Conservation (phyloP, 2,329 filamentous ascomycete genomes). For the Scorias spongiosa region DNA sequence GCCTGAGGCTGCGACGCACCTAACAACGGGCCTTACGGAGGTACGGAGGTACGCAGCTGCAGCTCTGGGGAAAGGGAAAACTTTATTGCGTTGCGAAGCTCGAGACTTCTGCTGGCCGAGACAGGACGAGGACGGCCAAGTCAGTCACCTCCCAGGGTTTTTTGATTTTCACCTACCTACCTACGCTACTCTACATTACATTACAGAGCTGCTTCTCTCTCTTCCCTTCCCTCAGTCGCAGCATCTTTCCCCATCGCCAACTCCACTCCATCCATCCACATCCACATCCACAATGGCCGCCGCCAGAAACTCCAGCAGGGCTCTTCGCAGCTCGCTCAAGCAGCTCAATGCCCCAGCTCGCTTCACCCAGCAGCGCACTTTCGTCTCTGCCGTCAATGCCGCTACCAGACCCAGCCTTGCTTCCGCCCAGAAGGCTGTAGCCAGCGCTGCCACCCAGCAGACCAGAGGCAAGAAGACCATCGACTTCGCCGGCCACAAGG, state of each 20-base stretch:
- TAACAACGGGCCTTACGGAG: too few species aligned
- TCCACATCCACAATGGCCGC: constrained; percentile 49
- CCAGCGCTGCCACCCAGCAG: constrained; percentile 35
- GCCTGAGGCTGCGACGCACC: too few species aligned
- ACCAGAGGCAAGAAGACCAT: constrained; percentile 91
- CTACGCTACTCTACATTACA: too few species aligned
- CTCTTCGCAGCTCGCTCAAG: constrained; percentile 42
- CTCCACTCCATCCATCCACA: constrained; percentile 2
- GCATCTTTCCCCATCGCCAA: neutral
- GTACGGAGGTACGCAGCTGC: too few species aligned
- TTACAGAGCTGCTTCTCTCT: too few species aligned
- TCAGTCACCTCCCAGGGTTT: too few species aligned
- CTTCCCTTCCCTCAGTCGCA: too few species aligned
- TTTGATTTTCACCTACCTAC: too few species aligned
- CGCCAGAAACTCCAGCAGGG: constrained; percentile 54
- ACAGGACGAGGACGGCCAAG: too few species aligned
- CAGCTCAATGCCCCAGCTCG: constrained; percentile 35
- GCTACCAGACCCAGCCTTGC: constrained; percentile 29
- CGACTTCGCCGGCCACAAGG: constrained; percentile 91
- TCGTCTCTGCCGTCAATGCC: constrained; percentile 41
- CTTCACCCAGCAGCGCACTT: constrained; percentile 38
- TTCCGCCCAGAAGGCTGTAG: constrained; percentile 31
- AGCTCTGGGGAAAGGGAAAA: too few species aligned
- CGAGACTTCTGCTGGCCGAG: too few species aligned
- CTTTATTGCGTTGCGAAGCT: too few species aligned